phyloP scores from a whole-genome alignment of 2,329 filamentous ascomycete species.

The Scedosporium aurantiacum region DNA sequence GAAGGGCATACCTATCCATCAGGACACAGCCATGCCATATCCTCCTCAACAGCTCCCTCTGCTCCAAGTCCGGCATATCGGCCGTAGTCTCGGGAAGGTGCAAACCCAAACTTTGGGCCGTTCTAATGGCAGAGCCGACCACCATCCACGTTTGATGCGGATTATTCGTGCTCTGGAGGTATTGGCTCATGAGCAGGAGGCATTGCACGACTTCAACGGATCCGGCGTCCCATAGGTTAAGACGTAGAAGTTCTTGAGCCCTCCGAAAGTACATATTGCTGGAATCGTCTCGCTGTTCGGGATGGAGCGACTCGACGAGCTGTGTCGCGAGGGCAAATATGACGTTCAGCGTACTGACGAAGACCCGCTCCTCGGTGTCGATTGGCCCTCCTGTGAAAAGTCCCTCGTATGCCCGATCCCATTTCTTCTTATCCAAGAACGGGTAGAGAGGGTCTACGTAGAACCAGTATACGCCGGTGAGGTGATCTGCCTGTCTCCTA shows the following conservation, averaged over 20 bases:
- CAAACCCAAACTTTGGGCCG: slow-evolving; percentile 33
- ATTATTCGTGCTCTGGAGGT: slow-evolving; percentile 35
- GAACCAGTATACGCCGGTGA: slow-evolving; percentile 34
- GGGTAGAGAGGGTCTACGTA: slow-evolving; percentile 35
- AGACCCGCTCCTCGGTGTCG: slow-evolving; percentile 27
- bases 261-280: slow-evolving; percentile 30
- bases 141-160: slow-evolving; percentile 39
- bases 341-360: slow-evolving; percentile 33
- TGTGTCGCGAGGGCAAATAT: slow-evolving; percentile 35
- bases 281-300: slow-evolving; percentile 26
- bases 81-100: slow-evolving; percentile 28
- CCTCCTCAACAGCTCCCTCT: slow-evolving; percentile 18
- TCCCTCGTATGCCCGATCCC: slow-evolving; percentile 26
- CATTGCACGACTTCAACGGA: slow-evolving; percentile 34
- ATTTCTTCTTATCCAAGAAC: slow-evolving; percentile 26
- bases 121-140: slow-evolving; percentile 32
- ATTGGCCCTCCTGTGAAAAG: slow-evolving; percentile 27
- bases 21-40: slow-evolving; percentile 27
- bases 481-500: slow-evolving; percentile 30
- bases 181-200: slow-evolving; percentile 34
- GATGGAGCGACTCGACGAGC: slow-evolving; percentile 26
- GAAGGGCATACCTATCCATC: slow-evolving; percentile 23
- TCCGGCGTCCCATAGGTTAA: slow-evolving; percentile 29
- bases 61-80: slow-evolving; percentile 10
- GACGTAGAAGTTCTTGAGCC: slow-evolving; percentile 29